phyloP scores from a whole-genome alignment of 1,284 basidiomycete species.

The Cystobasidium sp. region DNA sequence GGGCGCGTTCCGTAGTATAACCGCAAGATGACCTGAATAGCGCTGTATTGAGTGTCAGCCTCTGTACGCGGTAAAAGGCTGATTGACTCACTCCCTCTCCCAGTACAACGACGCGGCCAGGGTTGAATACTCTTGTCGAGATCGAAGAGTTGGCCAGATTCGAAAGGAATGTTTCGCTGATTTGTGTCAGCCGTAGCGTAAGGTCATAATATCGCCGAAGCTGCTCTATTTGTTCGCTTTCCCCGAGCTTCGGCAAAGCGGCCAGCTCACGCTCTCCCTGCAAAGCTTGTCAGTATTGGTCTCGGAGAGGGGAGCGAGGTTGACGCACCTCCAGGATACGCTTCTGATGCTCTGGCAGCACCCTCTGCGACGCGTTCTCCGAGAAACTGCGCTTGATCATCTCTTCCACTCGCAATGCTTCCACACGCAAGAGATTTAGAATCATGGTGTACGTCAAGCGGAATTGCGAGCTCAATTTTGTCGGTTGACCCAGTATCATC shows the following conservation, averaged over 20 bases:
- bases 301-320: neutral
- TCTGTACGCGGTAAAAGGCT: neutral
- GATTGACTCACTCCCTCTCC: constrained; percentile 70
- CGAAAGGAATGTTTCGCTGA: constrained; percentile 70
- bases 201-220: constrained; percentile 79
- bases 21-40: constrained; percentile 73
- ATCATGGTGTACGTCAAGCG: constrained; percentile 99
- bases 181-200: constrained; percentile 68
- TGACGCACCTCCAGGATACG: constrained; percentile 57
- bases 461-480: constrained; percentile 95
- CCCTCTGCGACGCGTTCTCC: constrained; percentile 90
- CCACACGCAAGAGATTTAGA: constrained; percentile 91
- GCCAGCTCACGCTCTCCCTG: constrained; percentile 77
- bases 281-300: neutral
- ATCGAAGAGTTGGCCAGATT: constrained; percentile 69
- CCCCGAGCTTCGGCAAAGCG: constrained; percentile 70
- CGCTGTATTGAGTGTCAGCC: constrained; percentile 63
- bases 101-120: constrained; percentile 82
- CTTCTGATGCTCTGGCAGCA: constrained; percentile 91
- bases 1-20: constrained; percentile 75
- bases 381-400: constrained; percentile 99
- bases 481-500: constrained; percentile 93
- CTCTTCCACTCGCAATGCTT: constrained; percentile 94
- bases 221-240: constrained; percentile 59
- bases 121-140: constrained; percentile 69